phyloP scores from a whole-genome alignment of 169 alveolate species.

The Cytauxzoon felis region DNA sequence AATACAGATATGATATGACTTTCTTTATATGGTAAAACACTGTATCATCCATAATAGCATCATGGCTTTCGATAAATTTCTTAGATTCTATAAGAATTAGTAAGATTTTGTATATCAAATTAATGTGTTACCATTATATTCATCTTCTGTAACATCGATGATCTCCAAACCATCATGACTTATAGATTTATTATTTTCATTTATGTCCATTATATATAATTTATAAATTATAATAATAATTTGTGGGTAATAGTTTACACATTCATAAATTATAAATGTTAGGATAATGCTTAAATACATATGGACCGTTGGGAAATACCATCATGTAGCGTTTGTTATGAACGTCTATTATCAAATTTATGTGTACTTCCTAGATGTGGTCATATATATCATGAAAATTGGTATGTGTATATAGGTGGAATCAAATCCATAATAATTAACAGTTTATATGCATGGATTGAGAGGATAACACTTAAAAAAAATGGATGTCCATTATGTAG shows the following conservation, averaged over 20 bases:
- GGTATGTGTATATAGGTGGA: slow-evolving; percentile 1
- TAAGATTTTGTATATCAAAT: neutral
- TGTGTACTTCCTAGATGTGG: slow-evolving; percentile 53
- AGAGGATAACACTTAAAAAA: neutral
- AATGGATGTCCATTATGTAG: slow-evolving; percentile 55
- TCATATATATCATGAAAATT: slow-evolving; percentile 52
- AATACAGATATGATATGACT: slow-evolving; percentile 66
- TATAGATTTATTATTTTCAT: slow-evolving; percentile 2
- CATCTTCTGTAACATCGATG: slow-evolving; percentile 28
- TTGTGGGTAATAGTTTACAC: too few relatives aligned
- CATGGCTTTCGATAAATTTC: slow-evolving; percentile 48
- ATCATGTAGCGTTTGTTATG: slow-evolving; percentile 58
- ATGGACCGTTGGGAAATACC: slow-evolving; percentile 58
- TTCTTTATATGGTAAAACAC: slow-evolving; percentile 64
- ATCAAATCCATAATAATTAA: neutral
- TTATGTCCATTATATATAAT: slow-evolving; percentile 1
- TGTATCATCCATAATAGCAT: slow-evolving; percentile 73
- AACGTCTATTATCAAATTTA: slow-evolving; percentile 13
- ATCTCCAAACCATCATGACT: slow-evolving; percentile 26
- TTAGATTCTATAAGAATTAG: slow-evolving; percentile 29
- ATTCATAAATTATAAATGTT: neutral
- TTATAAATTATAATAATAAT: too few relatives aligned
- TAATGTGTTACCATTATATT: slow-evolving; percentile 10
- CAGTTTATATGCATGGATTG: slow-evolving; percentile 40
- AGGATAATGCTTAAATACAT: neutral